These are phyloP conservation scores for Fraxinus albicans DNA, from an alignment of 305 asterid species.

Conservation along the genomic window DNA sequence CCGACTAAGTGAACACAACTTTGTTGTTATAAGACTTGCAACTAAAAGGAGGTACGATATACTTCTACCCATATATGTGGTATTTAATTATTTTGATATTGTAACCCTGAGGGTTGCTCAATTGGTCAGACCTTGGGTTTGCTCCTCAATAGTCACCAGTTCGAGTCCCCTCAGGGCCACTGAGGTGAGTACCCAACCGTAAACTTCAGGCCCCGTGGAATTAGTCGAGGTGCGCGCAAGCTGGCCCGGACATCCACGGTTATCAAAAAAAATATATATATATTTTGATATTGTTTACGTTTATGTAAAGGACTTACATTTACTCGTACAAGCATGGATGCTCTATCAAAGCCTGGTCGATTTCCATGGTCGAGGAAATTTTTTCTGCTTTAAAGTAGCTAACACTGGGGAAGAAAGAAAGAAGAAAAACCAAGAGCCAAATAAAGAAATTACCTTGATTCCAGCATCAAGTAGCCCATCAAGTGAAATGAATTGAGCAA, in stretches of 20 bases:
- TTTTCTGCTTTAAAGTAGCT: neutral
- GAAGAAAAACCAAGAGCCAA: neutral
- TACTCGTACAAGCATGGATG: neutral
- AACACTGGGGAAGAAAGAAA: neutral
- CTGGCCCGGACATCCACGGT: too few species aligned
- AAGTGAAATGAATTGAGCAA: constrained; percentile 83
- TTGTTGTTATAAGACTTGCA: neutral
- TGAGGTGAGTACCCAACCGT: too few species aligned
- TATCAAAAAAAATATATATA: too few species aligned
- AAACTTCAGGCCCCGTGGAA: too few species aligned
- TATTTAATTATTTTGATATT: too few species aligned
- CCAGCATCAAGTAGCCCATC: constrained; percentile 87
- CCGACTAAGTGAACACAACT: neutral
- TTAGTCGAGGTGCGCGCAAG: too few species aligned
- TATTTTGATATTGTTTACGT: neutral
- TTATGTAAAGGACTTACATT: neutral
- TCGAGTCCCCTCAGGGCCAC: too few species aligned
- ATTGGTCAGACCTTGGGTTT: too few species aligned
- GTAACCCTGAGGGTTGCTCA: too few species aligned
- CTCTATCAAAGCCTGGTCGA: neutral
- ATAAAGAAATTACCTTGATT: constrained; percentile 50
- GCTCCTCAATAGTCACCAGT: too few species aligned
- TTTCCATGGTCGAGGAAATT: neutral
- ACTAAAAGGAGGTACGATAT: neutral
- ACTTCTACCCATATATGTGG: neutral